phyloP scores from a whole-genome alignment of 2,329 filamentous ascomycete species.

The Gnomoniopsis sp. region DNA sequence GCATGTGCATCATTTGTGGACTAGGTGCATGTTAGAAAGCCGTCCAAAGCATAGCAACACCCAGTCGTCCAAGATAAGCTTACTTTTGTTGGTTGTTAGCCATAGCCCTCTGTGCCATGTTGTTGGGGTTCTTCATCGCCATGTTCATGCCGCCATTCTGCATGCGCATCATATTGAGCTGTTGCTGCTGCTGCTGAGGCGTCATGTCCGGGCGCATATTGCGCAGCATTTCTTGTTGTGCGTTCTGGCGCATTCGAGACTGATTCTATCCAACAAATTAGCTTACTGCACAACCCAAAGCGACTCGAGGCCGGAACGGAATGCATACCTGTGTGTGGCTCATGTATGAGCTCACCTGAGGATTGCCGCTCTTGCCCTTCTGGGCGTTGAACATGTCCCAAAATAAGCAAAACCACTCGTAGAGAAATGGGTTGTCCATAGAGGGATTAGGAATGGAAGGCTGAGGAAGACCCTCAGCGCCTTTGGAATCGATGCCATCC shows the following conservation, averaged over 20 bases:
- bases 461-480: conserved; percentile 75
- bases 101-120: conserved; percentile 71
- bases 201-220: conserved; percentile 63
- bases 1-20: conserved; percentile 67
- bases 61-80: conserved; percentile 28
- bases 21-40: conserved; percentile 33
- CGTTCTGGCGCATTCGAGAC: conserved; percentile 69
- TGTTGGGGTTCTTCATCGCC: conserved; percentile 57
- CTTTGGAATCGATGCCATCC: conserved; percentile 70
- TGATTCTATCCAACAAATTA: conserved; percentile 47
- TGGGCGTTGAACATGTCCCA: conserved; percentile 93
- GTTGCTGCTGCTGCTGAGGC: conserved; percentile 49
- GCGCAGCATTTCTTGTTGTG: conserved; percentile 74
- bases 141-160: conserved; percentile 59
- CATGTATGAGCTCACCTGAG: conserved; percentile 71
- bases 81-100: conserved; percentile 74
- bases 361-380: conserved; percentile 63
- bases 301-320: conserved; percentile 8
- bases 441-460: conserved; percentile 64
- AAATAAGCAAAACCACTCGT: conserved; percentile 96
- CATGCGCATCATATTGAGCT: conserved; percentile 66
- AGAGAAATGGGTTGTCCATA: conserved; percentile 78
- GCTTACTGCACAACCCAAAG: conserved; percentile 23
- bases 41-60: not conserved
- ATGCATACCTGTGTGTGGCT: conserved; percentile 73